Evolutionary conservation across 2,329 filamentous ascomycete species (phyloP).

Genomic region (Microsporum audouinii): DNA sequence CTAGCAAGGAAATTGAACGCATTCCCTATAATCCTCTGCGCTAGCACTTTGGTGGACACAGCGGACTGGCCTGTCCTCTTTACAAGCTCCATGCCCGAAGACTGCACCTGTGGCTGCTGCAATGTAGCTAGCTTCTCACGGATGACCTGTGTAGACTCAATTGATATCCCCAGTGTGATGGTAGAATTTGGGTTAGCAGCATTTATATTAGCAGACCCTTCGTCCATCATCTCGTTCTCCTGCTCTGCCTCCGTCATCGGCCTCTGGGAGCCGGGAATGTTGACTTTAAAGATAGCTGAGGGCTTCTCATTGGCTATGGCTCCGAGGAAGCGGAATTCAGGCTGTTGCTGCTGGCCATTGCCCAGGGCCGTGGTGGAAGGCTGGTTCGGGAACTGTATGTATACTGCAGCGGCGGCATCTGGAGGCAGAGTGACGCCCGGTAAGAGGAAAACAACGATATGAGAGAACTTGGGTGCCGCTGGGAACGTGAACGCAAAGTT

Average conservation of each 20-base stretch:
- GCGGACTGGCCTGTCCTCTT: constrained; percentile 23
- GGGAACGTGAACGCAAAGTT: constrained; percentile 61
- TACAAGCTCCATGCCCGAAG: constrained; percentile 23
- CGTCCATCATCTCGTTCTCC: constrained; percentile 38
- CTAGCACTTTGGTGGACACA: constrained; percentile 63
- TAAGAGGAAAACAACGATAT: constrained; percentile 80
- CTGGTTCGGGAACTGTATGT: constrained; percentile 57
- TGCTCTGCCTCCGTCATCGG: constrained; percentile 25
- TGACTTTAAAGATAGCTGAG: constrained; percentile 78
- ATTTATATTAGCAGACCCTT: constrained; percentile 25
- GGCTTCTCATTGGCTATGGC: constrained; percentile 84
- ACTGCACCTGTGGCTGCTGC: constrained; percentile 25
- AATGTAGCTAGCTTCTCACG: constrained; percentile 55
- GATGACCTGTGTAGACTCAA: constrained; percentile 67
- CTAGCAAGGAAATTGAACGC: constrained; percentile 93
- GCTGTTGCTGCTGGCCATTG: constrained; percentile 17
- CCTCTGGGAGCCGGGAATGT: constrained; percentile 16
- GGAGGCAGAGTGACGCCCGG: constrained; percentile 63
- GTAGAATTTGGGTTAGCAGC: constrained; percentile 29
- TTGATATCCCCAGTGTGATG: constrained; percentile 68
- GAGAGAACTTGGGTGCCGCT: constrained; percentile 47
- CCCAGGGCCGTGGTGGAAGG: constrained; percentile 30
- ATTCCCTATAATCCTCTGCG: constrained; percentile 89
- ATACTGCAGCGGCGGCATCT: constrained; percentile 76
- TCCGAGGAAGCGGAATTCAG: constrained; percentile 72